phyloP scores from a whole-genome alignment of 2,329 filamentous ascomycete species.

The Scedosporium apiospermum region DNA sequence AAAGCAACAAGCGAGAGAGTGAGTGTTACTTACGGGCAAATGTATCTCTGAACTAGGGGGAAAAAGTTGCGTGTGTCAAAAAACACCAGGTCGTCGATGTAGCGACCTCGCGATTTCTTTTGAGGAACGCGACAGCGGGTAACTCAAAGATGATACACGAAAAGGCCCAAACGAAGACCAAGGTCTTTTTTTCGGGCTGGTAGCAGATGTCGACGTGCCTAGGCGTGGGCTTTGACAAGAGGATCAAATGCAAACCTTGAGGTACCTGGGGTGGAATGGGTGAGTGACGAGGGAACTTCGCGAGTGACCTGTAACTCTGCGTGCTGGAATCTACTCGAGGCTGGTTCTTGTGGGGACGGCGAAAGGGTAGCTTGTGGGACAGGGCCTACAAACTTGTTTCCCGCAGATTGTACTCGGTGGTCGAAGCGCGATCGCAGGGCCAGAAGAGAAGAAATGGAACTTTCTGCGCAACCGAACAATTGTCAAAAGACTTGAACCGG shows the following conservation, averaged over 20 bases:
- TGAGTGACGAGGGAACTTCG: not conserved
- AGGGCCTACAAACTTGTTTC: not conserved
- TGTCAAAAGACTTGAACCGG: not conserved
- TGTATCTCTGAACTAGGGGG: slow-evolving; percentile 18
- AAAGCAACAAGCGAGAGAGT: slow-evolving; percentile 11
- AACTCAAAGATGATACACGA: slow-evolving; percentile 5
- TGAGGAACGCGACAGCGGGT: not conserved
- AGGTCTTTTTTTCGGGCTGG: not conserved
- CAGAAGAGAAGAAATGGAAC: not conserved
- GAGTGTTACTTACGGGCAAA: slow-evolving; percentile 24
- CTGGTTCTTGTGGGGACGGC: slow-evolving; percentile 6
- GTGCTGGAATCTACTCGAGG: slow-evolving; percentile 6
- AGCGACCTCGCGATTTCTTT: slow-evolving; percentile 4
- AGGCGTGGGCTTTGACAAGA: not conserved
- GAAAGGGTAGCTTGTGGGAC: slow-evolving; percentile 5
- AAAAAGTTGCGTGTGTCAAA: slow-evolving; percentile 5
- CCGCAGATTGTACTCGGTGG: not conserved
- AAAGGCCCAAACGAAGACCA: not conserved
- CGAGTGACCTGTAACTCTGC: slow-evolving; percentile 6
- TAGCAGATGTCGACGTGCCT: not conserved
- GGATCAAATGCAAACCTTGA: not conserved
- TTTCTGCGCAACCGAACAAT: not conserved
- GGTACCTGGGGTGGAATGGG: not conserved
- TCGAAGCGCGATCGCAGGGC: not conserved
- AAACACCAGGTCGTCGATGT: not conserved